Base-by-base conservation (phyloP, 139 green algal genomes). In the Dunaliella sp. region DNA sequence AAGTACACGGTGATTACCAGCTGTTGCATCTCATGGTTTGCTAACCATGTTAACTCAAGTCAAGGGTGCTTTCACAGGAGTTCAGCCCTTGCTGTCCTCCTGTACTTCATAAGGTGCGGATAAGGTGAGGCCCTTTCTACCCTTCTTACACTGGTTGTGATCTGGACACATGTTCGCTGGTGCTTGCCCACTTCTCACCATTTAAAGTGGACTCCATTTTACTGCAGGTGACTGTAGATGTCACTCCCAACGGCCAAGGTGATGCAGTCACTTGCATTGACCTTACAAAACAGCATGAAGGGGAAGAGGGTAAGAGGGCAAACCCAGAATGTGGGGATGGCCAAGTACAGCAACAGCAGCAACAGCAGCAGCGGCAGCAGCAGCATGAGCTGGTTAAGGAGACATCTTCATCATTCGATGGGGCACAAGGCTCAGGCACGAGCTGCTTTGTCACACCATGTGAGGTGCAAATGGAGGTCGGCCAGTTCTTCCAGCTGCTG, bases 361-460 rank as follows among this genome's bases (percentile, higher is more conserved):
- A 21, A 77, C 37, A 77, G 38, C 80, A 38, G 30, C 36, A 30
- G 36, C n/a, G 26, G 24, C 16, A 26, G 28, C 3, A 38, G 16
- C 1, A n/a, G 26, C 1, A 76, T 3, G 16, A 36, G n/a, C n/a
- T n/a, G n/a, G n/a, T n/a, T n/a, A 77, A 35, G 26, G 7, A 84
- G 38, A n/a, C 26, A 77, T 25, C 35, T n/a, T n/a, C n/a, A n/a
- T n/a, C n/a, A n/a, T n/a, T n/a, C n/a, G n/a, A n/a, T 31, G 36
- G 12, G 38, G 24, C 30, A 22, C 80, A 84, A 21, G 36, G 78
- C 78, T 24, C 25, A 31, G 65, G 78, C 78, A 35, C 21, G 1
- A 58, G 34, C 35, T 93, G 88, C 79, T 93, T 93, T 74, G 86
- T 89, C 24, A 90, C 89, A 1, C 88, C 90, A 0, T 81, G 88